Evolutionary conservation across 1,284 basidiomycete genomes (phyloP), one percentile per base, ranked within the genome.

Genomic region (Boletus mariae): DNA sequence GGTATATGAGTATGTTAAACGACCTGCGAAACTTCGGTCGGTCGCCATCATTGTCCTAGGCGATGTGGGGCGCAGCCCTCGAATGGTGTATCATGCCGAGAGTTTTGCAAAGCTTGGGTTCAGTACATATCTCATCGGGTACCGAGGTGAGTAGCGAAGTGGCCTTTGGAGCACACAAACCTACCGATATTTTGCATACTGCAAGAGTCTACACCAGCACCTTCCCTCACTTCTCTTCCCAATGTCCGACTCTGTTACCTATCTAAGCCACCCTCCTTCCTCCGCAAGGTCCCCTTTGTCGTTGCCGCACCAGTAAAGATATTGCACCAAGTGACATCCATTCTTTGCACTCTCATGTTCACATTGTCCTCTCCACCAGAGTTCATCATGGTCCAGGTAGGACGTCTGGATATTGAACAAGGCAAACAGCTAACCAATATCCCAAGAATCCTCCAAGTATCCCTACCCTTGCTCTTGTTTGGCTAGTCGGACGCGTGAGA

Each of bases 41-140:
- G 90, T 93, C 11, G 90, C 87, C 1, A 85, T 99, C 45, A 75
- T 99, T 28, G 97, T 99, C 1, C 79, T 99, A 9, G 97, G 97
- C 7, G 97, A 99, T 72, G 85, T 99, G 47, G 97, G 94, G 1
- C 80, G 96, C 46, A 94, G 91, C 67, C 97, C 97, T 9, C 80
- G 97, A 37, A 98, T 98, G 93, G 97, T 98, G 90, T 97, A 98
- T 70, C 97, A 99, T 65, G 91, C 95, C 0, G 83, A 95, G 65
- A 94, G 91, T 65, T 90, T 99, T 63, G 88, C 92, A 23, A 82
- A 86, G 47, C 80, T 87, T 54, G 84, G 80, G 4, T 98, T 92
- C 72, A 74, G 82, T 54, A 94, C 94, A 0, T 83, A 84, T 62
- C 65, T 99, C 15, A 81, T 99, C 47, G 96, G 94, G 15, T 98